A percentile compares a stretch with the other conserved stretches of the same genome.
Evolutionary conservation across 176 grass and related monocot species (phyloP).

Genomic region (Oryza nivara): DNA sequence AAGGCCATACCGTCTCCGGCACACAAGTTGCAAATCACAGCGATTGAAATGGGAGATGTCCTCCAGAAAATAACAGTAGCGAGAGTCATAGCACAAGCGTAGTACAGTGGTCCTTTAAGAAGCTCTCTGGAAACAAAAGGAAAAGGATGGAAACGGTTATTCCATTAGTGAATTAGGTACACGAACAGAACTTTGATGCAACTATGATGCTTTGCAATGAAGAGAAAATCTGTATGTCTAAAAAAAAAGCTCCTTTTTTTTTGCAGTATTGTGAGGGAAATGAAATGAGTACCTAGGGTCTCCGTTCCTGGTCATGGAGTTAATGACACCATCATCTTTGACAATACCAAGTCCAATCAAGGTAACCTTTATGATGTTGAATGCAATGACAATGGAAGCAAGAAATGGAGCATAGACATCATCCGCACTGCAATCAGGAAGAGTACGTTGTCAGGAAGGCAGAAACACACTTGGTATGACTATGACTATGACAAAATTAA

Average conservation of each 20-base stretch:
- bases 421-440: constrained; percentile 48
- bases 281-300: constrained; percentile 50
- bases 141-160: background rate
- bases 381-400: constrained; percentile 46
- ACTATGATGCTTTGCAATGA: background rate
- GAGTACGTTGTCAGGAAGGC: background rate
- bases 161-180: background rate
- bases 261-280: background rate
- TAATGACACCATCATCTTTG: constrained; percentile 82
- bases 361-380: constrained; percentile 77
- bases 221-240: background rate
- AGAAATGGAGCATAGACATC: constrained; percentile 66
- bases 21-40: constrained; percentile 80
- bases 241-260: background rate
- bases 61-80: constrained; percentile 74
- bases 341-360: constrained; percentile 69
- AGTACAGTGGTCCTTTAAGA: constrained; percentile 82
- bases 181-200: constrained; percentile 8
- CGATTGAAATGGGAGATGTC: constrained; percentile 77
- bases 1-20: constrained; percentile 68
- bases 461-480: background rate
- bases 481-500: background rate
- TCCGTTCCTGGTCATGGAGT: constrained; percentile 83
- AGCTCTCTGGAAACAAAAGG: constrained; percentile 60
- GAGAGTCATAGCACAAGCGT: constrained; percentile 73